phyloP scores from a whole-genome alignment of 805 yeast species.

The Ascoidea asiatica region DNA sequence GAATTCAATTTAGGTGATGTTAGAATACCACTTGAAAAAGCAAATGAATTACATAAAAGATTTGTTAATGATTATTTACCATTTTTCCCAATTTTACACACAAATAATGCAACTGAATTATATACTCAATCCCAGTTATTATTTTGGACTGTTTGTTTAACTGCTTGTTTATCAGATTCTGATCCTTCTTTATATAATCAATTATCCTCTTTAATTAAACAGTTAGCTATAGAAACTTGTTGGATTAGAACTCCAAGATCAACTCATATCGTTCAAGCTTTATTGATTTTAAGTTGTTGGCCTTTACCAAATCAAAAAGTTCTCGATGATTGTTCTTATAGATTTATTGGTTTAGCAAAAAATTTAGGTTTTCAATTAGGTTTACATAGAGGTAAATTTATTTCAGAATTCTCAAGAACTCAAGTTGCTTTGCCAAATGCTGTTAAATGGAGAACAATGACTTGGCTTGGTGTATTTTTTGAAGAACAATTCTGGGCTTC shows the following conservation, averaged over 20 bases:
- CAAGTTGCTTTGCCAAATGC: constrained; percentile 84
- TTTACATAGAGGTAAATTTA: constrained; percentile 81
- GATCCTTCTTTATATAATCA: constrained; percentile 72
- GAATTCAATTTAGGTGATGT: constrained; percentile 75
- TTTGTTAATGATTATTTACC: constrained; percentile 62
- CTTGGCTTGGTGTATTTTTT: constrained; percentile 84
- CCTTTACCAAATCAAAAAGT: constrained; percentile 89
- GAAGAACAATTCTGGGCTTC: constrained; percentile 89
- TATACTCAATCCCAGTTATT: constrained; percentile 73
- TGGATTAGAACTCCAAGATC: constrained; percentile 91
- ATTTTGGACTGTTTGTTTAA: constrained; percentile 84
- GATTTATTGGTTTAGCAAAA: constrained; percentile 82
- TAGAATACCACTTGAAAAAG: constrained; percentile 47
- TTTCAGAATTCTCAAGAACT: constrained; percentile 79
- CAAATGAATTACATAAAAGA: constrained; percentile 55
- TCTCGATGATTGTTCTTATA: constrained; percentile 79
- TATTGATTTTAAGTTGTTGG: constrained; percentile 78
- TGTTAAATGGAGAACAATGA: constrained; percentile 85
- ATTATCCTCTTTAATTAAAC: constrained; percentile 66
- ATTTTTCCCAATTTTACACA: constrained; percentile 63
- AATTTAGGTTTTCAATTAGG: constrained; percentile 77
- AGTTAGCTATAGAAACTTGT: constrained; percentile 81
- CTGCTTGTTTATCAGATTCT: constrained; percentile 78
- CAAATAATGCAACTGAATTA: constrained; percentile 59
- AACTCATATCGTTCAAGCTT: constrained; percentile 85